phyloP scores from a whole-genome alignment of 1,284 basidiomycete species.

The Anthracocystis panici-leucophaei region DNA sequence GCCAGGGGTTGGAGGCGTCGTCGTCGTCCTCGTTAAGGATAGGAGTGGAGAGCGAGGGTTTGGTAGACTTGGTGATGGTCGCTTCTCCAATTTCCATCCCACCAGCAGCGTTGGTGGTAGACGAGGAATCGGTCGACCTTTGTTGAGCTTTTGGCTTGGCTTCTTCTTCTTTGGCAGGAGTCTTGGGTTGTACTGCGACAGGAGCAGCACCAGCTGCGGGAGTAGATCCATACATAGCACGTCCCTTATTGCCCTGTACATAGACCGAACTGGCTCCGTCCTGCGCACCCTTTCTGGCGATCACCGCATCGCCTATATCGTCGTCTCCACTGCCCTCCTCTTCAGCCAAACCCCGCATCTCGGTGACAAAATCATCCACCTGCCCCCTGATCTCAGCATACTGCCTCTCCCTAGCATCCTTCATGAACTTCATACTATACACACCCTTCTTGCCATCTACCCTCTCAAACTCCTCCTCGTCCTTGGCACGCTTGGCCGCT shows the following conservation, averaged over 20 bases:
- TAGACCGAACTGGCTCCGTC: conserved; percentile 17
- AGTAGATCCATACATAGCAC: conserved; percentile 55
- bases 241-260: conserved; percentile 49
- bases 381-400: conserved; percentile 46
- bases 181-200: conserved; percentile 7
- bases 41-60: neutral
- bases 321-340: conserved; percentile 20
- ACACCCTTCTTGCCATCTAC: conserved; percentile 61
- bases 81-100: conserved; percentile 27
- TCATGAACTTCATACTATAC: conserved; percentile 69
- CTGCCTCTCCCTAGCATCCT: conserved; percentile 64
- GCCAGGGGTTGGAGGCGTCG: conserved; percentile 52
- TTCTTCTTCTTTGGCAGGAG: neutral
- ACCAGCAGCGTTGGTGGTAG: neutral
- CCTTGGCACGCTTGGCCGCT: conserved; percentile 25
- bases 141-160: neutral
- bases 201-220: neutral
- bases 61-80: conserved; percentile 8
- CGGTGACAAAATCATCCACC: conserved; percentile 55
- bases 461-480: conserved; percentile 44
- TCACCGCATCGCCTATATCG: conserved; percentile 20
- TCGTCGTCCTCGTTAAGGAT: conserved; percentile 12
- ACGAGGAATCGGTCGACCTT: neutral
- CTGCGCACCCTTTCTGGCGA: conserved; percentile 5
- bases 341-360: conserved; percentile 30